Conservation (phyloP, 306 rosid genomes). For the Psophocarpus tetragonolobus region DNA sequence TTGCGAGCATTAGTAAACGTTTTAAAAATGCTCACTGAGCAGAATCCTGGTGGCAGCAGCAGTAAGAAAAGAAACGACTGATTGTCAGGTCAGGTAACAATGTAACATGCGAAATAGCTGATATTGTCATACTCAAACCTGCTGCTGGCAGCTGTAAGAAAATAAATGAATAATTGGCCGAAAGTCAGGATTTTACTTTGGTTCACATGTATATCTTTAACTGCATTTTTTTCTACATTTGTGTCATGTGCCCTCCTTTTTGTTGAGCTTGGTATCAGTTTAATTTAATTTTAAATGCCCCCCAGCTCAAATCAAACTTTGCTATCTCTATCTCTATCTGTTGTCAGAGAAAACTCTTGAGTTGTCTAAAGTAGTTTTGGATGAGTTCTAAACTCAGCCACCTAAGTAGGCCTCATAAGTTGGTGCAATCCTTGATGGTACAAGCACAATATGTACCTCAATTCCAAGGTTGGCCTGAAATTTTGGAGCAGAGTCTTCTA, state of each 20-base stretch:
- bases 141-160: conserved; percentile 33
- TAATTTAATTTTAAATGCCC: not conserved
- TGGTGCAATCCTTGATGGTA: too few relatives aligned
- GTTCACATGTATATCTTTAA: not conserved
- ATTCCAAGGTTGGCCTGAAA: too few relatives aligned
- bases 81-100: conserved; percentile 8
- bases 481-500: too few relatives aligned
- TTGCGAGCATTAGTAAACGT: conserved; percentile 72
- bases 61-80: conserved; percentile 47
- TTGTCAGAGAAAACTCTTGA: not conserved
- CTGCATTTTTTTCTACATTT: not conserved
- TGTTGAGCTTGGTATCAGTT: not conserved
- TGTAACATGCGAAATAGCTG: not conserved
- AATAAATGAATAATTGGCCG: conserved; percentile 38
- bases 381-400: too few relatives aligned
- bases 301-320: not conserved
- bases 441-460: too few relatives aligned
- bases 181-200: conserved; percentile 1
- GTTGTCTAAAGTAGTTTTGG: too few relatives aligned
- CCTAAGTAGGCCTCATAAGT: too few relatives aligned
- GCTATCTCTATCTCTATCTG: not conserved
- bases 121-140: not conserved
- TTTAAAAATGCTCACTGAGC: conserved; percentile 65
- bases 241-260: not conserved
- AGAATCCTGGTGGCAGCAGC: conserved; percentile 41